Conservation (phyloP, 495 filamentous ascomycete genomes). For the Chaetomium tenue region DNA sequence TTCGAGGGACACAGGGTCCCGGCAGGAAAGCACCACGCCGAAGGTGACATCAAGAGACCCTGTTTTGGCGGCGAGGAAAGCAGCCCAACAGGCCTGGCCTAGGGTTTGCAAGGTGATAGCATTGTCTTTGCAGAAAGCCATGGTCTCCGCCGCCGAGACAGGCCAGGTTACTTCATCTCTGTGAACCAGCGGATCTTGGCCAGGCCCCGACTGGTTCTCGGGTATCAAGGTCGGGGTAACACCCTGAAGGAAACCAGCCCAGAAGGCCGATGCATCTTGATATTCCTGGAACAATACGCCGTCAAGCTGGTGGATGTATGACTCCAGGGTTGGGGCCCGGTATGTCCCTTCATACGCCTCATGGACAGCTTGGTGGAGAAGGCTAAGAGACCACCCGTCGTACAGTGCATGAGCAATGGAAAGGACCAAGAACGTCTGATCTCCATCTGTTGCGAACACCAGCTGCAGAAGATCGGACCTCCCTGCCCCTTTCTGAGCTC, state of each 20-base stretch:
- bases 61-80: constrained; percentile 56
- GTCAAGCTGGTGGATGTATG: constrained; percentile 41
- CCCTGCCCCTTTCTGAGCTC: constrained; percentile 30
- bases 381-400: constrained; percentile 69
- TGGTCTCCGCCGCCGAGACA: constrained; percentile 36
- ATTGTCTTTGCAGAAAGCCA: constrained; percentile 53
- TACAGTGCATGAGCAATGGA: constrained; percentile 79
- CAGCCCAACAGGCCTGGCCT: constrained; percentile 63
- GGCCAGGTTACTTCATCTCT: constrained; percentile 50
- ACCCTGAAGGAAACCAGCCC: constrained; percentile 57
- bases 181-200: constrained; percentile 29
- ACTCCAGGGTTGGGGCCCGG: constrained; percentile 40
- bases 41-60: constrained; percentile 64
- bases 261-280: constrained; percentile 53
- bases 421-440: constrained; percentile 54
- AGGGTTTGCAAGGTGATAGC: constrained; percentile 64
- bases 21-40: constrained; percentile 68
- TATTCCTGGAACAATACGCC: constrained; percentile 40
- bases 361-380: constrained; percentile 65
- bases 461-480: constrained; percentile 46
- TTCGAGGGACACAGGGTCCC: constrained; percentile 57
- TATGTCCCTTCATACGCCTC: constrained; percentile 53
- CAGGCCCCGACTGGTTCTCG: neutral
- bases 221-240: constrained; percentile 42
- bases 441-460: constrained; percentile 35